Evolutionary conservation across 2,329 filamentous ascomycete genomes (phyloP).

Genomic region (Ophiocordyceps australis): DNA sequence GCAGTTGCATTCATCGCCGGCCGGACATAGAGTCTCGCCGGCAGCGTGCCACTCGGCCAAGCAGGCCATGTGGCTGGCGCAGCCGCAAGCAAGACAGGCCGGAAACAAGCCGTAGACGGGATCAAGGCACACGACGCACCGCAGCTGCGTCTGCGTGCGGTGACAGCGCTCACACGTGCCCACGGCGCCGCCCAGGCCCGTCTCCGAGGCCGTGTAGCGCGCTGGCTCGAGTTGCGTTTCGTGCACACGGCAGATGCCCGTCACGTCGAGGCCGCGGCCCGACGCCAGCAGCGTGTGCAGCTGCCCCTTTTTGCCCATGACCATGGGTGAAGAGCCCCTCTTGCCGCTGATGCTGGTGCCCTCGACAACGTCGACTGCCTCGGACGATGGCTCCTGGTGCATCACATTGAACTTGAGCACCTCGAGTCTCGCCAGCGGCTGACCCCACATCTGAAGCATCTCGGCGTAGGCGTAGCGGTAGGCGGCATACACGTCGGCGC

Average conservation of each 20-base stretch:
- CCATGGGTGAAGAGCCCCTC: constrained; percentile 27
- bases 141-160: constrained; percentile 34
- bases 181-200: constrained; percentile 25
- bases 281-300: constrained; percentile 29
- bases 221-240: constrained; percentile 43
- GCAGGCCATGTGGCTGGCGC: constrained; percentile 40
- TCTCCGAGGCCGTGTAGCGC: constrained; percentile 22
- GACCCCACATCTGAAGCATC: constrained; percentile 47
- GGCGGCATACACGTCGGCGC: constrained; percentile 29
- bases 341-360: constrained; percentile 16
- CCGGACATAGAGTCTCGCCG: constrained; percentile 38
- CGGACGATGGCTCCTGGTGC: constrained; percentile 22
- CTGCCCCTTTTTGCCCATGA: constrained; percentile 37
- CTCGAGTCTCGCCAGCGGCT: constrained; percentile 43
- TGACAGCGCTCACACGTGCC: constrained; percentile 33
- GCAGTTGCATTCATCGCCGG: constrained; percentile 47
- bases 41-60: constrained; percentile 38
- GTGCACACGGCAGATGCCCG: constrained; percentile 42
- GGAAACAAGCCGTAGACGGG: constrained; percentile 40
- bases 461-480: constrained; percentile 52
- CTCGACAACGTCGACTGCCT: constrained; percentile 19
- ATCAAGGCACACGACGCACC: constrained; percentile 44
- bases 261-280: constrained; percentile 40
- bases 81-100: constrained; percentile 44
- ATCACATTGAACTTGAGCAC: constrained; percentile 52